phyloP scores from a whole-genome alignment of 2,329 filamentous ascomycete species.

The Alternaria atra region DNA sequence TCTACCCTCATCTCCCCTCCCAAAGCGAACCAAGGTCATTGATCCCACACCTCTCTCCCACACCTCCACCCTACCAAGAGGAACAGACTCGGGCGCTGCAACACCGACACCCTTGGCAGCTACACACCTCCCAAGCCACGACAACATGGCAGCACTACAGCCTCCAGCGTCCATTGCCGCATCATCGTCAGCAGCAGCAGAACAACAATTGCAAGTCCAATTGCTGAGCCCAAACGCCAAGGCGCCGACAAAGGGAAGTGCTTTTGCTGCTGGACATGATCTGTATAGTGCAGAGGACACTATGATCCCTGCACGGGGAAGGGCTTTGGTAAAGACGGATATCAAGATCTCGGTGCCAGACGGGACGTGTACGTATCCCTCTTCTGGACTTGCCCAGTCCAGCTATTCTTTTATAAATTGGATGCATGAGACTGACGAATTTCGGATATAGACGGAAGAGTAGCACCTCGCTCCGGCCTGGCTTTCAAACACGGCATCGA shows the following conservation, averaged over 20 bases:
- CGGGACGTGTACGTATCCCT: slow-evolving; percentile 76
- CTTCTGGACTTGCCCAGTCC: not conserved
- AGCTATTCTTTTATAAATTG: not conserved
- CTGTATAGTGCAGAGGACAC: slow-evolving; percentile 80
- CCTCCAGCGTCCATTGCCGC: slow-evolving; percentile 34
- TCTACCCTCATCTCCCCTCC: slow-evolving; percentile 75
- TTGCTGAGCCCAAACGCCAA: slow-evolving; percentile 82
- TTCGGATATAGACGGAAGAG: slow-evolving; percentile 74
- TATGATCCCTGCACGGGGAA: slow-evolving; percentile 80
- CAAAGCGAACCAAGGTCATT: slow-evolving; percentile 80
- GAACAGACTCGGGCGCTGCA: slow-evolving; percentile 45
- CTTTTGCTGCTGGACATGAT: slow-evolving; percentile 92
- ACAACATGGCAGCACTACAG: slow-evolving; percentile 28
- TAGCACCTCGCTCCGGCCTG: slow-evolving; percentile 89
- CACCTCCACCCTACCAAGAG: slow-evolving; percentile 36
- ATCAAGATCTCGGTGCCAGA: slow-evolving; percentile 89
- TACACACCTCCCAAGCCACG: slow-evolving; percentile 25
- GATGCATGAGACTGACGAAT: not conserved
- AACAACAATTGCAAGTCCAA: slow-evolving; percentile 79
- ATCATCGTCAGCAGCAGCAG: slow-evolving; percentile 34
- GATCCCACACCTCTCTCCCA: slow-evolving; percentile 49
- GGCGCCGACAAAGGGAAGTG: slow-evolving; percentile 86
- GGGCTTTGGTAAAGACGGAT: slow-evolving; percentile 88
- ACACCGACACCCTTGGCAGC: slow-evolving; percentile 47
- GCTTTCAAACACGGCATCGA: slow-evolving; percentile 96